These are phyloP conservation scores for Nigrograna mackinnonii DNA, from an alignment of 2,329 filamentous ascomycete genomes.

Conservation along the genomic window DNA sequence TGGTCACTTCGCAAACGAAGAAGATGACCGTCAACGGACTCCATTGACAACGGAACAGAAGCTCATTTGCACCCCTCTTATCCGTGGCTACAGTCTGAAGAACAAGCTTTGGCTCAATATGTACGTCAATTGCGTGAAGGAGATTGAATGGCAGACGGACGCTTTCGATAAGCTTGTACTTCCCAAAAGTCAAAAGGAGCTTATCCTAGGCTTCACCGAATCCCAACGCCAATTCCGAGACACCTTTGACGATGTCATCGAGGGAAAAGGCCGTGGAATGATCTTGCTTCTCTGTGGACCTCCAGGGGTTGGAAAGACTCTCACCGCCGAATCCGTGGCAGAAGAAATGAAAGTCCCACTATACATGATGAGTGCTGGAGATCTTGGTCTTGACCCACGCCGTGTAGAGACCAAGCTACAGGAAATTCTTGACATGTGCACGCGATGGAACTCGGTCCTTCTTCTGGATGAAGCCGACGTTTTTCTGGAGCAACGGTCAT, in stretches of 20 bases:
- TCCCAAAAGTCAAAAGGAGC: constrained; percentile 33
- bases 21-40: constrained; percentile 15
- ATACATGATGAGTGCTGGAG: constrained; percentile 54
- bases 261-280: constrained; percentile 57
- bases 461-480: constrained; percentile 55
- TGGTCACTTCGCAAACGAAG: constrained; percentile 37
- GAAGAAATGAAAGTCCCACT: constrained; percentile 56
- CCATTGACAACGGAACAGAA: constrained; percentile 28
- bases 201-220: constrained; percentile 35
- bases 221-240: constrained; percentile 27
- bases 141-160: constrained; percentile 32
- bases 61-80: constrained; percentile 27
- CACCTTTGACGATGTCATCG: constrained; percentile 28
- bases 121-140: constrained; percentile 30
- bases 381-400: constrained; percentile 50
- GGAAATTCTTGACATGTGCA: constrained; percentile 52
- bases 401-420: constrained; percentile 50
- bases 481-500: constrained; percentile 26
- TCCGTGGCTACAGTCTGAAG: constrained; percentile 32
- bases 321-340: constrained; percentile 44
- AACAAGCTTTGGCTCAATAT: constrained; percentile 31
- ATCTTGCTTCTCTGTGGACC: constrained; percentile 56
- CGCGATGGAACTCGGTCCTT: constrained; percentile 54
- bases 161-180: constrained; percentile 33
- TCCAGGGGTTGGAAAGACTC: constrained; percentile 59